phyloP scores from a whole-genome alignment of 2,329 filamentous ascomycete genomes.

The Aspergillus fructus region DNA sequence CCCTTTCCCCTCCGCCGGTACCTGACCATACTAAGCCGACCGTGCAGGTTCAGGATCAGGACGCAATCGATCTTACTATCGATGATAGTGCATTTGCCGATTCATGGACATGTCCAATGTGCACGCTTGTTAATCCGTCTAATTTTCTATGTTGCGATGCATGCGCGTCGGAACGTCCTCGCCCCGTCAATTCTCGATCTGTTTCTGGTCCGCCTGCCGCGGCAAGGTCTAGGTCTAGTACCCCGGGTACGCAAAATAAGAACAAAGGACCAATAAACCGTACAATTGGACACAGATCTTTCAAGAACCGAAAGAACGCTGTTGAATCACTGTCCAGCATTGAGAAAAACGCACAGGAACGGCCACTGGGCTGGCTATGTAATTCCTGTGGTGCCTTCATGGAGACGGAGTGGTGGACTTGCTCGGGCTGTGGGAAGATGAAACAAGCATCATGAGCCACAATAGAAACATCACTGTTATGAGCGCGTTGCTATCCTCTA shows the following conservation, averaged over 20 bases:
- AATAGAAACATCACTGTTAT: not conserved
- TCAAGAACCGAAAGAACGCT: conserved; percentile 31
- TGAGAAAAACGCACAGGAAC: conserved; percentile 43
- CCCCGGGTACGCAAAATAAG: conserved; percentile 12
- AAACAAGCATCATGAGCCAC: conserved; percentile 49
- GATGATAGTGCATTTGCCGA: conserved; percentile 36
- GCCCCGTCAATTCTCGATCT: conserved; percentile 21
- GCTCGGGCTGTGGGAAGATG: conserved; percentile 59
- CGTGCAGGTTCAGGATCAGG: conserved; percentile 5
- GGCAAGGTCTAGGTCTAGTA: conserved; percentile 1
- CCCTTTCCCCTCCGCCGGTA: conserved; percentile 41
- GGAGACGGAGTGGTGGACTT: conserved; percentile 66
- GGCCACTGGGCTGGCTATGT: conserved; percentile 61
- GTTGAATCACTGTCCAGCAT: conserved; percentile 40
- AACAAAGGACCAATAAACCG: conserved; percentile 24
- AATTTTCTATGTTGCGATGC: conserved; percentile 61
- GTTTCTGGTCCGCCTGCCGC: conserved; percentile 12
- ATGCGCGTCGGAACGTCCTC: conserved; percentile 57
- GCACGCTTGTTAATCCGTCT: conserved; percentile 62
- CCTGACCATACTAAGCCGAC: conserved; percentile 24
- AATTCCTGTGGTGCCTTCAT: conserved; percentile 59
- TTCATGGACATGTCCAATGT: conserved; percentile 60
- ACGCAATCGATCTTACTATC: conserved; percentile 16
- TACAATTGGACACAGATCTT: conserved; percentile 18
- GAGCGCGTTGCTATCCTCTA: not conserved